phyloP scores from a whole-genome alignment of 2,329 filamentous ascomycete species.

The Fusarium verticillioides region DNA sequence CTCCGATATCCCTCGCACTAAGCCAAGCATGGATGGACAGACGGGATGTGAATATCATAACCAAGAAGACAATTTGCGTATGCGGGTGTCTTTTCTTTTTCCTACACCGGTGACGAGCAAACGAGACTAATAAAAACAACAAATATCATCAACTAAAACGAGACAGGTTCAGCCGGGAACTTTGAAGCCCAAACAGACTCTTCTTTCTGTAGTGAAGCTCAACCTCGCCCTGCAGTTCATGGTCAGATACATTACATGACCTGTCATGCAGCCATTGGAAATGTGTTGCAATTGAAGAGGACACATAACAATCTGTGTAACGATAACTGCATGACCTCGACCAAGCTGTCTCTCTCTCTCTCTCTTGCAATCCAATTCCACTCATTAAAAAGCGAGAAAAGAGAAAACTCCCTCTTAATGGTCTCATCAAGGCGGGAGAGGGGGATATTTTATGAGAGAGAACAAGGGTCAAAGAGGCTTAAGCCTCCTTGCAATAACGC shows the following conservation, averaged over 20 bases:
- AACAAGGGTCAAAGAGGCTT: slow-evolving; percentile 16
- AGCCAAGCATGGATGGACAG: not conserved
- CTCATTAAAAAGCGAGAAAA: slow-evolving; percentile 1
- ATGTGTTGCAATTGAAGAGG: not conserved
- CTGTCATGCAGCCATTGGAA: not conserved
- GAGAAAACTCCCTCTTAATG: not conserved
- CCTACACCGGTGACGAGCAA: not conserved
- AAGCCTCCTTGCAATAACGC: not conserved
- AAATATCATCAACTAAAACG: not conserved
- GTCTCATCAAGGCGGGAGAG: slow-evolving; percentile 18
- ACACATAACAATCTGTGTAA: not conserved
- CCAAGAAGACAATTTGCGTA: not conserved
- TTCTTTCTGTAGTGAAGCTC: not conserved
- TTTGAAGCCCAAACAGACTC: not conserved
- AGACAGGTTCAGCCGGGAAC: not conserved
- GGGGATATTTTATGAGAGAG: slow-evolving; percentile 3
- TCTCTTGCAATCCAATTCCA: not conserved
- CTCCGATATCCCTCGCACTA: not conserved
- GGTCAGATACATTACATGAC: not conserved
- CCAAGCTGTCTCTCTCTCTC: not conserved
- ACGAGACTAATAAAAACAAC: not conserved
- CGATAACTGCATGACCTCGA: not conserved
- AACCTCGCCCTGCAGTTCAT: slow-evolving; percentile 1
- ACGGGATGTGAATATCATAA: not conserved
- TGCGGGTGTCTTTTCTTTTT: slow-evolving; percentile 32